Conservation (phyloP, 2,329 filamentous ascomycete genomes). For the Alternaria sp. region DNA sequence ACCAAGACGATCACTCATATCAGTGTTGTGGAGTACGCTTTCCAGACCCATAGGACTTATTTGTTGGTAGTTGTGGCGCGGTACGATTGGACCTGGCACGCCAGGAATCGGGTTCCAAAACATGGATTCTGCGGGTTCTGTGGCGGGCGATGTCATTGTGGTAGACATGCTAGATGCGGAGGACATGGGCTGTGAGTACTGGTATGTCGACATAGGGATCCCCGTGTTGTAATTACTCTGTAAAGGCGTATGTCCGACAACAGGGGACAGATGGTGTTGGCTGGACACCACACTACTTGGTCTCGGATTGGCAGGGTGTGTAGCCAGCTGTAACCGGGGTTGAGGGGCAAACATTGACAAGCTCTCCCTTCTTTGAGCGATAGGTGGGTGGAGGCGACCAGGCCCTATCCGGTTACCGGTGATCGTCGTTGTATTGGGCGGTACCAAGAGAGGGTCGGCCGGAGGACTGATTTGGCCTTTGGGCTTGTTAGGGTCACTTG, state of each 20-base stretch:
- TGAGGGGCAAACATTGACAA: constrained; percentile 42
- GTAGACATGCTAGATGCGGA: constrained; percentile 22
- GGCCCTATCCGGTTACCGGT: constrained; percentile 19
- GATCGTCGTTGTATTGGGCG: constrained; percentile 22
- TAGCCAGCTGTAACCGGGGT: constrained; percentile 24
- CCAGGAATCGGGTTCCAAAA: constrained; percentile 53
- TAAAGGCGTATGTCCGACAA: constrained; percentile 17
- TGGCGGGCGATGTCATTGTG: constrained; percentile 19
- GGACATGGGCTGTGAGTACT: constrained; percentile 28
- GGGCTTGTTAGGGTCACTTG: constrained; percentile 17
- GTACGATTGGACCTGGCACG: constrained; percentile 49
- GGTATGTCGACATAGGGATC: constrained; percentile 22
- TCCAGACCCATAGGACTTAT: constrained; percentile 47
- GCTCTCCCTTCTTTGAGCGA: constrained; percentile 33
- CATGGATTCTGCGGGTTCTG: constrained; percentile 31
- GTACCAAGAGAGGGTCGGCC: constrained; percentile 27
- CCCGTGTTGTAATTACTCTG: constrained; percentile 21
- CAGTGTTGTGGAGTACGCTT: constrained; percentile 38
- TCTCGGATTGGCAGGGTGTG: constrained; percentile 25
- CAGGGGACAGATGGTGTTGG: constrained; percentile 27
- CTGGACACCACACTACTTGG: constrained; percentile 22
- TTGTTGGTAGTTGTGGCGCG: constrained; percentile 35
- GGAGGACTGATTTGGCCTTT: constrained; percentile 30
- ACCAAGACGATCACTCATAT: constrained; percentile 43
- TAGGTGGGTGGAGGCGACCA: constrained; percentile 5